Conservation (phyloP, 148 eudicot genomes). For the Chenopodium quinoa region DNA sequence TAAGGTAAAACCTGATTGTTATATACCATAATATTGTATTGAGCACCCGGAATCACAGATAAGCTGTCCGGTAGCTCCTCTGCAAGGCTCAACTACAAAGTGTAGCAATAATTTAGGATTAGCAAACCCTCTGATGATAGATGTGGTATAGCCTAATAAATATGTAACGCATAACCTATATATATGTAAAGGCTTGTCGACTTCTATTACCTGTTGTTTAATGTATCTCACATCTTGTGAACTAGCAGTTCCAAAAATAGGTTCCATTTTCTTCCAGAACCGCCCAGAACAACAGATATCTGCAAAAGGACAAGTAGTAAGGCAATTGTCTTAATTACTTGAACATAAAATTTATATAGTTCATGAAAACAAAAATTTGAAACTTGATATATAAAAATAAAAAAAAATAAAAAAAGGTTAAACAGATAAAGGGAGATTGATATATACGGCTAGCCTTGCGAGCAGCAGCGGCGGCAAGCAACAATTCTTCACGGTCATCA, state of each 20-base stretch:
- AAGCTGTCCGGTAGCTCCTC: slow-evolving; percentile 40
- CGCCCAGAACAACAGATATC: slow-evolving; percentile 43
- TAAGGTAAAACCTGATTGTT: slow-evolving; percentile 11
- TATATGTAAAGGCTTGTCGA: not conserved
- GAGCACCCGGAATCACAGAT: slow-evolving; percentile 31
- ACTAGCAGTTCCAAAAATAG: slow-evolving; percentile 42
- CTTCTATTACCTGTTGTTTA: slow-evolving; percentile 41
- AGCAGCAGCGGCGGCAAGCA: slow-evolving; percentile 56
- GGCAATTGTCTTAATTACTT: not conserved
- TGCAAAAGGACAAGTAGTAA: slow-evolving; percentile 21
- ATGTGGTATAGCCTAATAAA: not conserved
- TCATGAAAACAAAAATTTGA: not conserved
- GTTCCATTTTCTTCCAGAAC: slow-evolving; percentile 63
- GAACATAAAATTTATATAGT: not conserved
- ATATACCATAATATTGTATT: slow-evolving; percentile 40
- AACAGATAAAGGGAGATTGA: slow-evolving; percentile 9
- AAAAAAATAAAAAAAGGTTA: not conserved
- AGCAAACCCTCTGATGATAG: slow-evolving; percentile 5
- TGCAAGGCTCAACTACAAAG: slow-evolving; percentile 37
- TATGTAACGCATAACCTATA: not conserved
- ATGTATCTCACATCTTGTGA: slow-evolving; percentile 33
- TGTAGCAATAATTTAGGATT: not conserved
- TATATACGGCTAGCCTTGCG: slow-evolving; percentile 46
- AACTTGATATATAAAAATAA: not conserved
- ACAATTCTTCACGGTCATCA: slow-evolving; percentile 52